phyloP scores from a whole-genome alignment of 768 basidiomycete genomes.

The Tricholoma flavovirens region DNA sequence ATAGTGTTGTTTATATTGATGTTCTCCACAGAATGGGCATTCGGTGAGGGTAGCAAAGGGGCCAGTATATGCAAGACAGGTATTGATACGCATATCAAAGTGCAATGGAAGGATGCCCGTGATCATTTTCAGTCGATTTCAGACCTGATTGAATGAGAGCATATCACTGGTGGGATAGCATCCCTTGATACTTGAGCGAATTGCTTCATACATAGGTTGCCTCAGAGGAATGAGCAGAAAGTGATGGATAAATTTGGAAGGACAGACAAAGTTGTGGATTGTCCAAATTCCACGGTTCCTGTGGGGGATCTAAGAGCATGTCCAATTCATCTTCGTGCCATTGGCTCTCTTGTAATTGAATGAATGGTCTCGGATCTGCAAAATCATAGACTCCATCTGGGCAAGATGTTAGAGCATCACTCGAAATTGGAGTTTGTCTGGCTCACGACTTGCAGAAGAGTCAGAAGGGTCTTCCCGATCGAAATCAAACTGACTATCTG shows the following conservation, averaged over 20 bases:
- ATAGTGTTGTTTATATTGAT: background rate
- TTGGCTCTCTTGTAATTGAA: too few relatives aligned
- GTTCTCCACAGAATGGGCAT: background rate
- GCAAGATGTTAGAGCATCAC: too few relatives aligned
- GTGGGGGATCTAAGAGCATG: background rate
- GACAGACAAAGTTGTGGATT: background rate
- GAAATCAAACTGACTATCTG: too few relatives aligned
- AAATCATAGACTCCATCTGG: too few relatives aligned
- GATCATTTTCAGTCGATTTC: background rate
- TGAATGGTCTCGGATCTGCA: too few relatives aligned
- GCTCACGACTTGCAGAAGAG: too few relatives aligned
- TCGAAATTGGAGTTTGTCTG: too few relatives aligned
- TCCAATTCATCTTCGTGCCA: background rate
- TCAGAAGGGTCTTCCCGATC: too few relatives aligned
- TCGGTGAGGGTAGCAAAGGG: background rate
- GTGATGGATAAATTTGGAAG: background rate
- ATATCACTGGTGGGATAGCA: background rate
- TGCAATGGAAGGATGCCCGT: background rate
- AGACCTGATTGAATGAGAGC: background rate
- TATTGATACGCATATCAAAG: background rate
- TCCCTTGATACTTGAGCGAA: background rate
- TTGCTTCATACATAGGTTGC: slow-evolving; percentile 1
- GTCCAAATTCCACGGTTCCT: background rate
- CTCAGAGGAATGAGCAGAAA: background rate
- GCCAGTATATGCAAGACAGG: background rate